Conservation (phyloP, 2,329 filamentous ascomycete species). For the Hymenoscyphus fructigenus region DNA sequence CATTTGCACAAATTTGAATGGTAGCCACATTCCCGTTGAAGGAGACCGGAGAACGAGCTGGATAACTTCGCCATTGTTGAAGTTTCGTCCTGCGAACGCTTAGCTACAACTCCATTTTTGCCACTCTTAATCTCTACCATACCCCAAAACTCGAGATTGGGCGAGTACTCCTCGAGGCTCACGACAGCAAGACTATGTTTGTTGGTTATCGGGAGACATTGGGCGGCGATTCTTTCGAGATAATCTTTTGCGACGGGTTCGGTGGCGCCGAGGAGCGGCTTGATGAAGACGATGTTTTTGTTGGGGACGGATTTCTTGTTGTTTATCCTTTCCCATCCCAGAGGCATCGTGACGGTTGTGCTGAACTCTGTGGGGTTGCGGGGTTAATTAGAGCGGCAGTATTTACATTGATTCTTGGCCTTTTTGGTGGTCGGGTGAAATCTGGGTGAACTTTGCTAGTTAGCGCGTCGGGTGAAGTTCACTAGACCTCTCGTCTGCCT, state of each 20-base stretch:
- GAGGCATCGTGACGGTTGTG: conserved; percentile 56
- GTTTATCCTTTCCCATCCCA: conserved; percentile 78
- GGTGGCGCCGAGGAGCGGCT: conserved; percentile 66
- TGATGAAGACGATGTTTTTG: conserved; percentile 79
- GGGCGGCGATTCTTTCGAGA: conserved; percentile 74
- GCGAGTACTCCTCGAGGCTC: conserved; percentile 76
- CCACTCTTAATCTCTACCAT: background rate
- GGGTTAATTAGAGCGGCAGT: too few relatives aligned
- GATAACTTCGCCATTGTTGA: conserved; percentile 85
- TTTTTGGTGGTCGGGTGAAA: too few relatives aligned
- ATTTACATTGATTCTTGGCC: too few relatives aligned
- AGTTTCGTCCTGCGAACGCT: conserved; percentile 70
- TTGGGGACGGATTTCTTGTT: conserved; percentile 73
- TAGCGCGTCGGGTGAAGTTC: too few relatives aligned
- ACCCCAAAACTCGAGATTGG: conserved; percentile 73
- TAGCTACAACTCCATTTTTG: background rate
- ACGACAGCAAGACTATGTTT: conserved; percentile 63
- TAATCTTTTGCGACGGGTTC: conserved; percentile 66
- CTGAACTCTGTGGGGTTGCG: too few relatives aligned
- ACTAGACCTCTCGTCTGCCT: too few relatives aligned
- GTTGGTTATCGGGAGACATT: conserved; percentile 73
- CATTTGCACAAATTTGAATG: conserved; percentile 84
- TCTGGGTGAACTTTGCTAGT: too few relatives aligned
- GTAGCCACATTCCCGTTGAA: conserved; percentile 67
- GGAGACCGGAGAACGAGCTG: conserved; percentile 77